These are phyloP conservation scores for Pelagophyceae sp. DNA, from an alignment of 352 stramenopile species.

Conservation along the genomic window DNA sequence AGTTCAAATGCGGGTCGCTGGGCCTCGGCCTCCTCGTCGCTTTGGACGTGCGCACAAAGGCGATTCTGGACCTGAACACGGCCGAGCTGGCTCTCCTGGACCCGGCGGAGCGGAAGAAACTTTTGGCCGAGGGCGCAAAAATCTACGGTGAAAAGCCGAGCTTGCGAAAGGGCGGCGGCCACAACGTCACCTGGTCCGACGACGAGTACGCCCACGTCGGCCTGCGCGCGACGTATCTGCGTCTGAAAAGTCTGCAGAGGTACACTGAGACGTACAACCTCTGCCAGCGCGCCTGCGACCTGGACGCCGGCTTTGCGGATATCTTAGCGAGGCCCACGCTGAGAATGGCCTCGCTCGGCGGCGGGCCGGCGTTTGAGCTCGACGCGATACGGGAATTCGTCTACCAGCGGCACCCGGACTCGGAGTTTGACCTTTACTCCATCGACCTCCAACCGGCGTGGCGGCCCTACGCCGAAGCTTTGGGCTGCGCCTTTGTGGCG, in stretches of 20 bases:
- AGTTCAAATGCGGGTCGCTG: background rate
- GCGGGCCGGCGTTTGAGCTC: constrained; percentile 15
- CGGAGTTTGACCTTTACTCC: background rate
- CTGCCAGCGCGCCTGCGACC: background rate
- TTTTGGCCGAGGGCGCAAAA: background rate
- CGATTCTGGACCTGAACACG: background rate
- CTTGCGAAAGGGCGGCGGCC: background rate
- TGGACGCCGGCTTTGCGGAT: background rate
- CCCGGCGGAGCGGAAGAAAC: background rate
- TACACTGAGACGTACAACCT: constrained; percentile 19
- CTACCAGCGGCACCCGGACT: background rate
- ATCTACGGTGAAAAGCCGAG: constrained; percentile 18
- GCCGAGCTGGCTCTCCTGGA: background rate
- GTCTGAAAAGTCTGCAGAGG: constrained; percentile 2
- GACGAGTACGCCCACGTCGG: constrained; percentile 15
- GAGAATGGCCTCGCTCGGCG: background rate
- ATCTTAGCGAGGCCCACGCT: background rate
- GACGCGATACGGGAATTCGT: constrained; percentile 3
- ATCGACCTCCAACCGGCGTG: constrained; percentile 12
- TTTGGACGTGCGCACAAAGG: background rate
- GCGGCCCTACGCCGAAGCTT: constrained; percentile 3
- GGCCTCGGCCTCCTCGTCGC: background rate
- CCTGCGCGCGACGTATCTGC: background rate
- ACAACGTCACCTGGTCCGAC: constrained; percentile 15
- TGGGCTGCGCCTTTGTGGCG: background rate